A percentile compares a stretch with the other conserved stretches of the same genome.
Conservation (phyloP, 1,139 yeast genomes). For the Kodamaea arcana region DNA sequence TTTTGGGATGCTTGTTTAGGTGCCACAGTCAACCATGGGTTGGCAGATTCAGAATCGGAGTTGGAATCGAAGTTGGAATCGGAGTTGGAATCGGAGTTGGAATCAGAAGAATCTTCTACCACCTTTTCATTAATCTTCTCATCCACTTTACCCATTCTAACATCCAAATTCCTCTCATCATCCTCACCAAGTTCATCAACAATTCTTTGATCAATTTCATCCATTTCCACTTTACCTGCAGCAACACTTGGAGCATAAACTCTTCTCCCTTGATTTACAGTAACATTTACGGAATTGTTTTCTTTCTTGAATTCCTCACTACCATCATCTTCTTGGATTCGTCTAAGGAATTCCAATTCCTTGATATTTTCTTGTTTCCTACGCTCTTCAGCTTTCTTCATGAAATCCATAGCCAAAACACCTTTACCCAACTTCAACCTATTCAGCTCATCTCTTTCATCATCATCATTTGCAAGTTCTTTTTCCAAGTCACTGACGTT, state of each 20-base stretch:
- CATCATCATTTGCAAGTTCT: slow-evolving; percentile 34
- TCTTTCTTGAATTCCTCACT: slow-evolving; percentile 31
- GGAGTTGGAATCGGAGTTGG: background rate
- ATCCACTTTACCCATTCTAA: slow-evolving; percentile 31
- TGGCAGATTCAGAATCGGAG: slow-evolving; percentile 30
- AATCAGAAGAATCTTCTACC: slow-evolving; percentile 4
- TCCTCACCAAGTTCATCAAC: slow-evolving; percentile 54
- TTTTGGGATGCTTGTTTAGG: slow-evolving; percentile 47
- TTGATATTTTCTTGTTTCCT: slow-evolving; percentile 52
- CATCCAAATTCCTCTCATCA: slow-evolving; percentile 43
- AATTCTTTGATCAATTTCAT: slow-evolving; percentile 37
- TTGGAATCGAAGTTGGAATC: slow-evolving; percentile 4
- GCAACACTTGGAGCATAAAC: slow-evolving; percentile 71
- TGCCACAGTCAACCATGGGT: slow-evolving; percentile 67
- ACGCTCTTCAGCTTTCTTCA: slow-evolving; percentile 80
- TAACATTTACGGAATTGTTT: slow-evolving; percentile 41
- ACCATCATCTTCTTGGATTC: slow-evolving; percentile 41
- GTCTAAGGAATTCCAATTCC: slow-evolving; percentile 49
- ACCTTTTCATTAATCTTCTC: slow-evolving; percentile 8
- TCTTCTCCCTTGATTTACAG: slow-evolving; percentile 74
- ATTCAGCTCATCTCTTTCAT: slow-evolving; percentile 26
- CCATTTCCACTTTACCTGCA: slow-evolving; percentile 38
- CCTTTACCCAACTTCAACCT: slow-evolving; percentile 69
- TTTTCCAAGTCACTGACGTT: slow-evolving; percentile 49
- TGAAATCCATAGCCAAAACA: slow-evolving; percentile 87